Base-by-base conservation (phyloP, 1,139 yeast genomes). In the Scheffersomyces titani region DNA sequence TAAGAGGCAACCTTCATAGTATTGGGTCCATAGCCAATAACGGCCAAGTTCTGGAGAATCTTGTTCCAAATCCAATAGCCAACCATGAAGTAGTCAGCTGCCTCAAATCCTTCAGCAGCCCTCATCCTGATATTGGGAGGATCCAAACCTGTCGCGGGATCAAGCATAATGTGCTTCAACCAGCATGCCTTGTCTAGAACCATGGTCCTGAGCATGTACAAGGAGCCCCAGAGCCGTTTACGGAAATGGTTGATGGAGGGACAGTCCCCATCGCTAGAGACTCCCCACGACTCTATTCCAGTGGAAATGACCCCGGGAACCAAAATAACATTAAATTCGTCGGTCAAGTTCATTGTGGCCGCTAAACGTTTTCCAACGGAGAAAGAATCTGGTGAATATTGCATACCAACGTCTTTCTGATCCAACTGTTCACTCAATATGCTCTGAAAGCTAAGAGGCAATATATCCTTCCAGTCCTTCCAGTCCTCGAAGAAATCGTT, bases 51-150 rank as follows among this genome's bases (percentile, higher is more conserved):
- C 70, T 94, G 97, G 19, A 94, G 78, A 55, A 94, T 85, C 70
- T 96, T 94, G 70, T 92, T 92, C 99, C 99, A 94, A 65, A 94
- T 91, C 99, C 99, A 94, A 73, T 94, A 94, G 0, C 99, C 99
- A 4, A 98, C 92, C 72, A 94, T 87, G 69, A 94, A 94, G 73
- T 92, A 94, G 73, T 94, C 99, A 0, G 97, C 96, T 1, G 98
- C 96, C 65, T 94, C 98, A 73, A 94, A 91, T 0, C 99, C 99
- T 69, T 91, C 97, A 0, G 97, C 96, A 0, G 99, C 97, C 58
- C 99, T 78, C 46, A 94, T 70, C 62, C 82, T 89, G 65, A 90
- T 83, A 54, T 89, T 83, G 0, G 90, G 89, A 0, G 99, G 99
- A 70, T 94, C 99, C 49, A 94, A 75, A 0, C 99, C 99, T 0